Evolutionary conservation across 345 rosid genomes (phyloP), one percentile per base, ranked within the genome.

Genomic region (Salix exigua): DNA sequence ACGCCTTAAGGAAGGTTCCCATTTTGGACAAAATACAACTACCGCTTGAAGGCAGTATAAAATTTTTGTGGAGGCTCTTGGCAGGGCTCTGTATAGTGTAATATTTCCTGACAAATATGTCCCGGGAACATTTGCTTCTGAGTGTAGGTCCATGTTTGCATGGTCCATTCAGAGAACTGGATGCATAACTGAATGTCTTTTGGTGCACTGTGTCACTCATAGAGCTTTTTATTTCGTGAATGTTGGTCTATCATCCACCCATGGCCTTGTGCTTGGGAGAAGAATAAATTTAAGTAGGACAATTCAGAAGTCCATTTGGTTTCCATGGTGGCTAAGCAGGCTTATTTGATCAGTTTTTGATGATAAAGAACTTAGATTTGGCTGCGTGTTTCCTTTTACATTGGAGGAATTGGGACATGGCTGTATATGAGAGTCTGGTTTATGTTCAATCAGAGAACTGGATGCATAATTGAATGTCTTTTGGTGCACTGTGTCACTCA

Each of bases 71-170:
- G 93, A 82, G 87, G 82, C 84, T 80, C 74, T 83, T 90, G 90
- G 83, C 90, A 85, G 97, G 94, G 89, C 85, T 81, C 83, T 89
- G 85, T 90, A 87, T 83, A 92, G 87, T 92, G 89, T 92, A 90
- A 85, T 86, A 87, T 86, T 89, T 82, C 91, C 94, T 85, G 95
- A 85, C 89, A 85, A 86, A 81, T 88, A 83, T 90, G 83, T 89
- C 92, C 88, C 73, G 78, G 83, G 90, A 86, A 86, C 89, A 82
- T 88, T 73, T 87, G 85, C 92, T 84, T 83, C 91, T 65, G 77
- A 87, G 88, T 89, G 77, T 90, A 89, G 89, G 88, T 88, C 86
- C 90, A 76, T 87, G 85, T 88, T 92, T 58, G 28, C 63, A n/a
- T n/a, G 5, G 28, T n/a, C 12, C 25, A 11, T n/a, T n/a, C 28